Percentiles rank a stretch among this genome's conserved stretches.
phyloP scores from a whole-genome alignment of 148 eudicot species.

The Bassia scoparia region DNA sequence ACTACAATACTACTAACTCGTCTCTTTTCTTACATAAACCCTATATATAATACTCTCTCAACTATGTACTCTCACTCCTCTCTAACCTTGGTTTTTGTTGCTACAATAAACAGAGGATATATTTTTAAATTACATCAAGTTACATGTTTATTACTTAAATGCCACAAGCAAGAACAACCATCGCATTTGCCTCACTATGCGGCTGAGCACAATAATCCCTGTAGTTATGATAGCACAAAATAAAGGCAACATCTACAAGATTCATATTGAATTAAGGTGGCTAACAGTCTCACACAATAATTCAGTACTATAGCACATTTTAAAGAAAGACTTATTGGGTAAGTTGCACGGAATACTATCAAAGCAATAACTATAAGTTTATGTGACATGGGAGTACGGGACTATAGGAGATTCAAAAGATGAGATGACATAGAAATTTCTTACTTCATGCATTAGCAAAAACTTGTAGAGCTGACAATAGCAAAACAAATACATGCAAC shows the following conservation, averaged over 20 bases:
- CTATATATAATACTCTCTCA: too few species aligned
- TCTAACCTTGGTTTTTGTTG: too few species aligned
- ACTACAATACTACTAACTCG: too few species aligned
- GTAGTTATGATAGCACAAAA: background rate
- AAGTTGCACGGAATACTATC: background rate
- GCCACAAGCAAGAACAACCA: conserved; percentile 3
- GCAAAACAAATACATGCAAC: background rate
- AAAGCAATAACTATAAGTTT: background rate
- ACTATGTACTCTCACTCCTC: too few species aligned
- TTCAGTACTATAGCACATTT: background rate
- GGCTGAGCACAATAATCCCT: background rate
- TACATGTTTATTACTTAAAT: too few species aligned
- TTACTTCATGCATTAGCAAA: background rate
- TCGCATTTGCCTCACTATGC: background rate
- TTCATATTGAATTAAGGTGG: background rate
- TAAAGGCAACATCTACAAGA: background rate
- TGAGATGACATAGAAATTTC: background rate
- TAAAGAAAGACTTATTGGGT: background rate
- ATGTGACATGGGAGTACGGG: background rate
- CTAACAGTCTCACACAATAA: background rate
- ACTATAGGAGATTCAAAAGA: background rate
- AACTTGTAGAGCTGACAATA: background rate
- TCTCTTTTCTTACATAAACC: too few species aligned
- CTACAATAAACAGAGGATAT: too few species aligned
- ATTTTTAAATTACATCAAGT: too few species aligned